Conservation (phyloP, 225 moss, liverwort and hornwort species). For the Physcomitrellopsis africana region DNA sequence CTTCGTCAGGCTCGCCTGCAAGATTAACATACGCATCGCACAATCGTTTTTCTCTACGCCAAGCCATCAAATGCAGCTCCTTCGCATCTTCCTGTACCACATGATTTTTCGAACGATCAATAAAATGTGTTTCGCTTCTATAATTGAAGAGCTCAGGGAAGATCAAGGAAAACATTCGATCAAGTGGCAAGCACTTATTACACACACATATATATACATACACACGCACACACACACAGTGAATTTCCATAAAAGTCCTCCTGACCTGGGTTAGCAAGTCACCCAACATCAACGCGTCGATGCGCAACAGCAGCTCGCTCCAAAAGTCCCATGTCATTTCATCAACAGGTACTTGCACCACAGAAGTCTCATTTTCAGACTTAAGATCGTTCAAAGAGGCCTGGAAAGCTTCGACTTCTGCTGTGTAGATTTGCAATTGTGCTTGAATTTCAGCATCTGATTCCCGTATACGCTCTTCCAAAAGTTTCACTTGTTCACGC, state of each 20-base stretch:
- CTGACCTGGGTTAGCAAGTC: constrained; percentile 68
- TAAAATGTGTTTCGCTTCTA: constrained; percentile 18
- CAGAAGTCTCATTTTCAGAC: constrained; percentile 53
- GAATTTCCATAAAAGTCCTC: constrained; percentile 11
- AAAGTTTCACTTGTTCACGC: constrained; percentile 59
- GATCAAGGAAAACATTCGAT: neutral
- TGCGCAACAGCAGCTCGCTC: constrained; percentile 77
- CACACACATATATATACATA: too few species aligned
- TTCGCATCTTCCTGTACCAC: constrained; percentile 79
- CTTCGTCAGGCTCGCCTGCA: constrained; percentile 67
- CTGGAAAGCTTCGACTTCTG: constrained; percentile 84
- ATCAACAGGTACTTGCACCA: constrained; percentile 69
- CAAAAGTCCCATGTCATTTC: constrained; percentile 97
- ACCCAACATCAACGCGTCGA: constrained; percentile 73
- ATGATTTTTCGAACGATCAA: constrained; percentile 40
- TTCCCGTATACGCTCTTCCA: constrained; percentile 69
- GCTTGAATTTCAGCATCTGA: constrained; percentile 77
- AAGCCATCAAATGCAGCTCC: constrained; percentile 87
- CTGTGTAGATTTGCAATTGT: constrained; percentile 65
- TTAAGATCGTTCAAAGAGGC: constrained; percentile 69
- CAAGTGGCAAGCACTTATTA: neutral
- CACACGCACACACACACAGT: neutral
- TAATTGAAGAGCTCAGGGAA: constrained; percentile 9
- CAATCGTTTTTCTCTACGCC: constrained; percentile 80
- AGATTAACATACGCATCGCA: constrained; percentile 69